Evolutionary conservation across 805 yeast species (phyloP), one percentile per base, ranked within the genome.

Genomic region (Scheffersomyces ergatensis): DNA sequence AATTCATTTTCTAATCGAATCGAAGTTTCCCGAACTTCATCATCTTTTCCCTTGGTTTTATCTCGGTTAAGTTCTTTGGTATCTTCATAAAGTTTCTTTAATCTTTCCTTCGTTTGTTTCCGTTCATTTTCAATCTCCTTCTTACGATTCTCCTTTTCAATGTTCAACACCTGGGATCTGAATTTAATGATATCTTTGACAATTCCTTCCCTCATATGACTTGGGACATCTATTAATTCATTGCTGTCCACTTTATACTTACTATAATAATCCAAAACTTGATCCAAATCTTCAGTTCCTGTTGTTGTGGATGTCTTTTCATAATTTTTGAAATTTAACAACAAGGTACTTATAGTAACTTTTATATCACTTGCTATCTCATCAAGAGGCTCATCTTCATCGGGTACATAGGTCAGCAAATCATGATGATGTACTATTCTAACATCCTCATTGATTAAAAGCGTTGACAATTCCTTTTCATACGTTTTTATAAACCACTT

Each of bases 201-300:
- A 27, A 81, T 75, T n/a, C 62, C 63, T 16, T 78, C 82, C 34
- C 74, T 57, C 65, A 77, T 63, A 19, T 75, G 74, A 18, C 61
- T 57, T 2, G 87, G 85, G 3, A 82, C 74, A 47, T 78, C 86
- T 12, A 69, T 61, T 39, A 82, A 55, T 49, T 81, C 86, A 34
- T 65, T 61, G n/a, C 71, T 67, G 52, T 82, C 84, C 24, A 82
- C 76, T 39, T 72, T 68, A 53, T 82, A 82, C 24, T 53, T 54
- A 35, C 51, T 55, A 46, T 62, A 65, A 49, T 63, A 62, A 23
- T 60, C 54, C 48, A 63, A 51, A 5, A 63, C 69, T 42, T 63
- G 57, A 36, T 61, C 67, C 40, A 65, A 47, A 43, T 62, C 68
- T 37, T 63, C 70, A 2, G 67, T 62, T 2, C 64, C 66, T n/a